Percentiles rank a stretch among this genome's conserved stretches.
These are phyloP conservation scores for Claviceps sp. DNA, from an alignment of 2,329 filamentous ascomycete species.

Conservation along the genomic window DNA sequence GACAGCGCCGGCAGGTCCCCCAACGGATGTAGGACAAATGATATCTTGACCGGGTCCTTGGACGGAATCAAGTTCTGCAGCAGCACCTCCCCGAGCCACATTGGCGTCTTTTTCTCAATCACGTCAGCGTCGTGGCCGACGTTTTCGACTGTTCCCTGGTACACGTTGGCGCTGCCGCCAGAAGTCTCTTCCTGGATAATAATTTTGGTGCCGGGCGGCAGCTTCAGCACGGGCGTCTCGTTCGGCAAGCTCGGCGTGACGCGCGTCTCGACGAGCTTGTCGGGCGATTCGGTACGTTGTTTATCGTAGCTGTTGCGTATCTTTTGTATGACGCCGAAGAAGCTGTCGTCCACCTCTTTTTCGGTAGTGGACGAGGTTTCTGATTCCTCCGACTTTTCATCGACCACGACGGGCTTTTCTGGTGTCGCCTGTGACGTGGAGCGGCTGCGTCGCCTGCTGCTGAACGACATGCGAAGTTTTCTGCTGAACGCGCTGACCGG, in stretches of 20 bases:
- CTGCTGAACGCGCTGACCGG: conserved; percentile 60
- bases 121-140: conserved; percentile 65
- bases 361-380: conserved; percentile 52
- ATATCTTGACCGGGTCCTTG: conserved; percentile 95
- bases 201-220: conserved; percentile 52
- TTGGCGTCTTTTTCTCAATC: conserved; percentile 74
- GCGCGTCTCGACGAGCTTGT: conserved; percentile 42
- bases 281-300: conserved; percentile 41
- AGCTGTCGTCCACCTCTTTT: conserved; percentile 62
- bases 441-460: conserved; percentile 70
- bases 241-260: conserved; percentile 56
- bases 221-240: conserved; percentile 65
- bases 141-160: conserved; percentile 72
- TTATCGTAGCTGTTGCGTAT: conserved; percentile 63
- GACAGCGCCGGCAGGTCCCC: conserved; percentile 63
- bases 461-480: conserved; percentile 75
- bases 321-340: conserved; percentile 58
- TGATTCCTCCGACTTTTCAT: conserved; percentile 63
- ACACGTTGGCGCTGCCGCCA: conserved; percentile 68
- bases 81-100: conserved; percentile 85
- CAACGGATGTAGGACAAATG: conserved; percentile 75
- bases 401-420: conserved; percentile 58
- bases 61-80: conserved; percentile 66
- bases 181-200: conserved; percentile 56
- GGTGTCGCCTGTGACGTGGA: conserved; percentile 44